These are phyloP conservation scores for Diaporthe eres DNA, from an alignment of 2,329 filamentous ascomycete species.

Conservation along the genomic window DNA sequence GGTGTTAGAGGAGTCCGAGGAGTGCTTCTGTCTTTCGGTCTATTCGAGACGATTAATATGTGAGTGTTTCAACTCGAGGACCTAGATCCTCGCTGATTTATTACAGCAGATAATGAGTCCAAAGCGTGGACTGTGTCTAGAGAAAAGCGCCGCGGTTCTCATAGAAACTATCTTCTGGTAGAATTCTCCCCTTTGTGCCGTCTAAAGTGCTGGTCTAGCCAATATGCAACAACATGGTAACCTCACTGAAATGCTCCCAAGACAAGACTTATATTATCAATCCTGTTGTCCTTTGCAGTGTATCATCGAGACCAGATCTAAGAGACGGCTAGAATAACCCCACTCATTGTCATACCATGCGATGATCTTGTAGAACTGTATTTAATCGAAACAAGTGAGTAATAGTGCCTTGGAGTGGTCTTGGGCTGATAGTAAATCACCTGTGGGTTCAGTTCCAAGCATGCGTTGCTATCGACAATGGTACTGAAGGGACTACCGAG, in stretches of 20 bases:
- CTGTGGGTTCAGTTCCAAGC: conserved; percentile 6
- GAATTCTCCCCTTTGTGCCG: no score
- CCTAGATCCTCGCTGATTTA: no score
- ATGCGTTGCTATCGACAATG: conserved; percentile 4
- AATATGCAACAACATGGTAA: no score
- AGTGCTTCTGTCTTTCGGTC: no score
- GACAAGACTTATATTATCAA: background rate
- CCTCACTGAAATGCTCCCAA: background rate
- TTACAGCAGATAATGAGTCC: no score
- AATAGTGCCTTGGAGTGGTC: background rate
- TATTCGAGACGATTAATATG: no score
- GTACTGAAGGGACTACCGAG: background rate
- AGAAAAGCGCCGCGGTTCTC: no score
- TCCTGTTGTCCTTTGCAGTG: background rate
- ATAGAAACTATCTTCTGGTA: no score
- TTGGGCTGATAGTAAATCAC: background rate
- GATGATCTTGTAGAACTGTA: conserved; percentile 7
- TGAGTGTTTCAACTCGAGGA: no score
- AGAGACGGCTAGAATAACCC: background rate
- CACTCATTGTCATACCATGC: conserved; percentile 5
- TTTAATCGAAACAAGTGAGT: background rate
- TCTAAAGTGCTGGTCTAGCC: no score
- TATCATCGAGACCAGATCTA: conserved; percentile 3
- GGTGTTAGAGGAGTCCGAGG: no score
- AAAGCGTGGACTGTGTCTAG: no score